phyloP scores from a whole-genome alignment of 2,329 filamentous ascomycete genomes.

The Talaromyces rugulosus region DNA sequence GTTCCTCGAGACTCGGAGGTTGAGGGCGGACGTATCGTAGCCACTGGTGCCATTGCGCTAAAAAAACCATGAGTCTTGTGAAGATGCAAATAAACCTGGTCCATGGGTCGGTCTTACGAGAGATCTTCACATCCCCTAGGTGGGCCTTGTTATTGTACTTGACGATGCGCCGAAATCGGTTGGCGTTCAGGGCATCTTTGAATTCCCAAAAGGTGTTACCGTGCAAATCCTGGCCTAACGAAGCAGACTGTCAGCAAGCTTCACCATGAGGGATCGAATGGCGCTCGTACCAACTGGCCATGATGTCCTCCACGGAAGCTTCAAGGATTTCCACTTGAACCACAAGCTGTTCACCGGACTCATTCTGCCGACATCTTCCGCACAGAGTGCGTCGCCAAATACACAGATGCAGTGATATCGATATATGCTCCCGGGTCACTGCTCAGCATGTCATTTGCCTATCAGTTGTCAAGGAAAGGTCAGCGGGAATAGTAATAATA shows the following conservation, averaged over 20 bases:
- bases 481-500: background rate
- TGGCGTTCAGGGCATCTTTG: slow-evolving; percentile 52
- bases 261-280: background rate
- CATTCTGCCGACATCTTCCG: slow-evolving; percentile 23
- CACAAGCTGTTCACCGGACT: slow-evolving; percentile 47
- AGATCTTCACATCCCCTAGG: slow-evolving; percentile 57
- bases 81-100: background rate
- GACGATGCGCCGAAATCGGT: slow-evolving; percentile 56
- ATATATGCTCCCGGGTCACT: background rate
- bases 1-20: slow-evolving; percentile 56
- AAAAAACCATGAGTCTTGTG: background rate
- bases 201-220: slow-evolving; percentile 68
- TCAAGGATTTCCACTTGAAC: slow-evolving; percentile 60
- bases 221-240: slow-evolving; percentile 54
- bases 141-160: slow-evolving; percentile 51
- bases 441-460: background rate
- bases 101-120: slow-evolving; percentile 37
- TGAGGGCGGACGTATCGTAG: slow-evolving; percentile 57
- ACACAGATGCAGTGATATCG: background rate
- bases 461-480: background rate
- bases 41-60: slow-evolving; percentile 67
- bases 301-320: slow-evolving; percentile 58
- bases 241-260: slow-evolving; percentile 4
- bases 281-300: slow-evolving; percentile 51
- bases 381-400: slow-evolving; percentile 16